Percentiles rank a stretch among this genome's conserved stretches.
phyloP scores from a whole-genome alignment of 306 rosid genomes.

The Lupinus albus region DNA sequence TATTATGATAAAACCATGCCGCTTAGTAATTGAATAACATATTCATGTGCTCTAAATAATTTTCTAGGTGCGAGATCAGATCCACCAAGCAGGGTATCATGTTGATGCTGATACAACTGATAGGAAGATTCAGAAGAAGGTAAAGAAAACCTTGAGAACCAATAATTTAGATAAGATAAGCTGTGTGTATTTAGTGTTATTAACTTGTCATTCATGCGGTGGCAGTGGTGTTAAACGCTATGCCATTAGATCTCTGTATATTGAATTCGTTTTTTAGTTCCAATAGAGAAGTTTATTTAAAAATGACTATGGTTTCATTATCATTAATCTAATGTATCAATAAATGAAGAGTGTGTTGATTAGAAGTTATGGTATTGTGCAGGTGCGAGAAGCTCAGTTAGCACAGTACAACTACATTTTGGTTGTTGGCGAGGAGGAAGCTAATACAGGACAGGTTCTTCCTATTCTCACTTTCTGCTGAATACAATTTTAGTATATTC shows the following conservation, averaged over 20 bases:
- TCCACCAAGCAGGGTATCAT: slow-evolving; percentile 70
- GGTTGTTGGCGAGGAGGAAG: slow-evolving; percentile 96
- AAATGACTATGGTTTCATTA: not conserved
- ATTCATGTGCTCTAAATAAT: slow-evolving; percentile 28
- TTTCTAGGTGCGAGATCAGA: slow-evolving; percentile 71
- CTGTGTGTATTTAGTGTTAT: slow-evolving; percentile 3
- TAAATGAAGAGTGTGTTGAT: slow-evolving; percentile 28
- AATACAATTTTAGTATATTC: slow-evolving; percentile 22
- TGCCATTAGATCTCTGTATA: slow-evolving; percentile 5
- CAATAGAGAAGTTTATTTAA: not conserved
- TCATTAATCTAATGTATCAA: not conserved
- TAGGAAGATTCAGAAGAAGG: slow-evolving; percentile 93
- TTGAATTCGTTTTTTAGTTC: slow-evolving; percentile 20
- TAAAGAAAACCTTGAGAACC: slow-evolving; percentile 26
- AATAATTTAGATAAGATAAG: slow-evolving; percentile 2
- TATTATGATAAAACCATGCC: slow-evolving; percentile 12
- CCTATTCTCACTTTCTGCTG: not conserved
- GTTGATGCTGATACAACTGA: slow-evolving; percentile 87
- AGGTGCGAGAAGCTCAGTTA: slow-evolving; percentile 92
- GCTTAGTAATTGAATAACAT: slow-evolving; percentile 16
- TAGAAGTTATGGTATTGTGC: slow-evolving; percentile 40
- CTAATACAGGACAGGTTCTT: slow-evolving; percentile 81
- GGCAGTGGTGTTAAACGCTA: not conserved
- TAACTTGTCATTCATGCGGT: slow-evolving; percentile 8
- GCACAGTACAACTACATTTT: slow-evolving; percentile 85